Percentiles rank a stretch among this genome's conserved stretches.
phyloP scores from a whole-genome alignment of 495 filamentous ascomycete species.

The Penicillium egyptiacum region DNA sequence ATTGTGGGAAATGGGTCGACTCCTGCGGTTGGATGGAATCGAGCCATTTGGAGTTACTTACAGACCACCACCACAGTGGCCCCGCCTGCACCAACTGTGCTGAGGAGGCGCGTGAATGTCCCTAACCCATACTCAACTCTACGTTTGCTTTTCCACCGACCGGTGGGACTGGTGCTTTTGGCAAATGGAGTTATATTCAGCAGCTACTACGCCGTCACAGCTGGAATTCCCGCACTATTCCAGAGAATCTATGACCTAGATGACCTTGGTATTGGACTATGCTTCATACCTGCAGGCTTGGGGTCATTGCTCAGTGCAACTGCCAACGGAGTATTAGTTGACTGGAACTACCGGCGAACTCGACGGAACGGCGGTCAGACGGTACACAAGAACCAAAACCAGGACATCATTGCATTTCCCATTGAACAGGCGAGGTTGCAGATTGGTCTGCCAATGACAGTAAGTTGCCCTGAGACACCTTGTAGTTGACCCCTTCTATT shows the following conservation, averaged over 20 bases:
- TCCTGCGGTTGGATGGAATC: constrained; percentile 24
- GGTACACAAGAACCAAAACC: constrained; percentile 42
- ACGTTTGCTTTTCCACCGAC: constrained; percentile 54
- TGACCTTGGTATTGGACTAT: constrained; percentile 38
- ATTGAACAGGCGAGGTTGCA: constrained; percentile 47
- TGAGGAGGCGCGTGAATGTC: not conserved
- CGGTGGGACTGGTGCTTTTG: constrained; percentile 53
- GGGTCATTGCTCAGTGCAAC: constrained; percentile 70
- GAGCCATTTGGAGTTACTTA: constrained; percentile 21
- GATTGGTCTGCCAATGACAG: constrained; percentile 38
- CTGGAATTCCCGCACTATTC: constrained; percentile 35
- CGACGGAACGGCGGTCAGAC: constrained; percentile 28
- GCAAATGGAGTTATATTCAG: constrained; percentile 41
- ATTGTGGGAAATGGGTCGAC: constrained; percentile 46
- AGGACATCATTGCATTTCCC: constrained; percentile 40
- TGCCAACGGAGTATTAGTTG: constrained; percentile 70
- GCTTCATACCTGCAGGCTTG: constrained; percentile 37
- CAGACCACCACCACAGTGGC: constrained; percentile 42
- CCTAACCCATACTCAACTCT: constrained; percentile 35
- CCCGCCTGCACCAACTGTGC: constrained; percentile 51
- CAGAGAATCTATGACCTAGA: constrained; percentile 29
- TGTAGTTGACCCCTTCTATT: not conserved
- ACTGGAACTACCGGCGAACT: constrained; percentile 49
- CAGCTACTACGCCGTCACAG: constrained; percentile 39
- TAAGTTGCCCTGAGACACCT: constrained; percentile 10